phyloP scores from a whole-genome alignment of 768 basidiomycete genomes.

The Tricholoma terreum region DNA sequence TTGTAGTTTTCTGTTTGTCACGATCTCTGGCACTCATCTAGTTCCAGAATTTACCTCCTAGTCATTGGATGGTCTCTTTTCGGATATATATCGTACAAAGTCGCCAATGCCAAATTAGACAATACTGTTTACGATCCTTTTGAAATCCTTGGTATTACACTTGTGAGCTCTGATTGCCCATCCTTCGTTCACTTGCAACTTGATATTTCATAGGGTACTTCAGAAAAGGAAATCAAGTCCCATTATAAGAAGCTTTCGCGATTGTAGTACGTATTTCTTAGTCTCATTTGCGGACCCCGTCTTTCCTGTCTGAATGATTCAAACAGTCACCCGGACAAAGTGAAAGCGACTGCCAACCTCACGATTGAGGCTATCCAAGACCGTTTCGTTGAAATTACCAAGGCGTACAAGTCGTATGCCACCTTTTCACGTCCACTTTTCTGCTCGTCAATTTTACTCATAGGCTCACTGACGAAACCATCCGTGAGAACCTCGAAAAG shows the following conservation, averaged over 20 bases:
- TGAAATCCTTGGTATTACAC: slow-evolving; percentile 79
- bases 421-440: neutral
- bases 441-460: neutral
- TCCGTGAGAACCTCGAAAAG: slow-evolving; percentile 83
- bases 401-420: slow-evolving; percentile 92
- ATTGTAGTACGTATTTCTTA: slow-evolving; percentile 65
- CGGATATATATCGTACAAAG: slow-evolving; percentile 64
- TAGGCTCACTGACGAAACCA: slow-evolving; percentile 88
- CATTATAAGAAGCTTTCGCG: slow-evolving; percentile 92
- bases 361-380: slow-evolving; percentile 84
- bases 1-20: slow-evolving; percentile 25
- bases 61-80: slow-evolving; percentile 73
- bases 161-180: slow-evolving; percentile 43
- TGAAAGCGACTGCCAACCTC: slow-evolving; percentile 74
- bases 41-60: slow-evolving; percentile 54
- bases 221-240: slow-evolving; percentile 92
- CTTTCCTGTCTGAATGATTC: neutral
- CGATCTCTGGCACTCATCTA: neutral
- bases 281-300: neutral
- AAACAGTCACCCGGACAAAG: slow-evolving; percentile 93
- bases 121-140: slow-evolving; percentile 89
- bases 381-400: slow-evolving; percentile 89
- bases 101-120: slow-evolving; percentile 53
- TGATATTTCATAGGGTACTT: slow-evolving; percentile 43
- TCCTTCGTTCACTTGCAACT: neutral